phyloP scores from a whole-genome alignment of 2,329 filamentous ascomycete species.

The Curvularia eragrostidis region DNA sequence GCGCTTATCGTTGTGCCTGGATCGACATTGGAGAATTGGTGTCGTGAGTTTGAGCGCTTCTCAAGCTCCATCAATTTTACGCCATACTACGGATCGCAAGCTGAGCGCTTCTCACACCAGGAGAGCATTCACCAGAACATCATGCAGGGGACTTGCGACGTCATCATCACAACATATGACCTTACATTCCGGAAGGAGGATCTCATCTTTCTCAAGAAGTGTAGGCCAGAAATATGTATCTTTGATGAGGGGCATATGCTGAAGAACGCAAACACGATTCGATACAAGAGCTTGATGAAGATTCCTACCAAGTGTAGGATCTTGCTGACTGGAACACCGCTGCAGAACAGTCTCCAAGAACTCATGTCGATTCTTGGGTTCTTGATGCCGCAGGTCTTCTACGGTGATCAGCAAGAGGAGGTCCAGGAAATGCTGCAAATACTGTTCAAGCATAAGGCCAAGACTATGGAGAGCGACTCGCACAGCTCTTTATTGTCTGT shows the following conservation, averaged over 20 bases:
- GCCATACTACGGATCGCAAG: constrained; percentile 74
- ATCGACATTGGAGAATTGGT: constrained; percentile 95
- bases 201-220: constrained; percentile 66
- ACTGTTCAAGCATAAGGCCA: constrained; percentile 92
- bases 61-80: constrained; percentile 76
- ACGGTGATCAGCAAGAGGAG: constrained; percentile 67
- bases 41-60: constrained; percentile 86
- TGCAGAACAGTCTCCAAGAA: constrained; percentile 94
- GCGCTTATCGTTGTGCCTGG: constrained; percentile 90
- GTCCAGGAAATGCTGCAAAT: constrained; percentile 76
- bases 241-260: constrained; percentile 95
- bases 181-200: constrained; percentile 67
- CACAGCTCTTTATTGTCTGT: constrained; percentile 84
- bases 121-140: constrained; percentile 69
- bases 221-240: constrained; percentile 67
- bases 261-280: constrained; percentile 83
- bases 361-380: constrained; percentile 91
- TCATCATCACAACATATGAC: constrained; percentile 76
- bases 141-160: constrained; percentile 64
- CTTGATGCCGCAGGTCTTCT: constrained; percentile 86
- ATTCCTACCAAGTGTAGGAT: constrained; percentile 85
- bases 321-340: constrained; percentile 85
- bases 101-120: constrained; percentile 71
- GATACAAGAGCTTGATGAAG: constrained; percentile 78
- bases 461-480: constrained; percentile 71